A percentile compares a stretch with the other conserved stretches of the same genome.
These are phyloP conservation scores for Yamadazyma taylorii DNA, from an alignment of 1,139 yeast species.

Conservation along the genomic window DNA sequence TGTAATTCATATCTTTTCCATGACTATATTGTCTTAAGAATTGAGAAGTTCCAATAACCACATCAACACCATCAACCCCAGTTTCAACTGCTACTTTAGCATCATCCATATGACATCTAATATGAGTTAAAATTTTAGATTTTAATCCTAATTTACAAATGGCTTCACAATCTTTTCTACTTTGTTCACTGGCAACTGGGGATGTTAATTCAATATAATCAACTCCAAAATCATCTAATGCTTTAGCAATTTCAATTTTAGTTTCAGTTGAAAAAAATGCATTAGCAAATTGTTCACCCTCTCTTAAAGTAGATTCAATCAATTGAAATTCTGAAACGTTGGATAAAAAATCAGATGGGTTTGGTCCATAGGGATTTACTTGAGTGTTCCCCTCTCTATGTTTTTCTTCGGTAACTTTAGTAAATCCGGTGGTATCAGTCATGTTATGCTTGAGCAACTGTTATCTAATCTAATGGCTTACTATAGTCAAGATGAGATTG, in stretches of 20 bases:
- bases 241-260: slow-evolving; percentile 57
- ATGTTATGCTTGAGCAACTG: slow-evolving; percentile 4
- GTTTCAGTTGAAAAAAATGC: slow-evolving; percentile 56
- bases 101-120: slow-evolving; percentile 62
- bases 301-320: slow-evolving; percentile 57
- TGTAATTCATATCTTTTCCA: slow-evolving; percentile 57
- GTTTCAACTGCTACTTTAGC: slow-evolving; percentile 59
- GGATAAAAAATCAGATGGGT: slow-evolving; percentile 57
- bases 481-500: neutral
- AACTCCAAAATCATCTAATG: slow-evolving; percentile 59
- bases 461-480: neutral
- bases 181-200: slow-evolving; percentile 59
- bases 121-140: slow-evolving; percentile 57
- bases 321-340: slow-evolving; percentile 53
- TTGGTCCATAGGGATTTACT: slow-evolving; percentile 56
- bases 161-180: slow-evolving; percentile 56
- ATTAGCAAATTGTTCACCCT: slow-evolving; percentile 63
- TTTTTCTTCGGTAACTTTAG: slow-evolving; percentile 17
- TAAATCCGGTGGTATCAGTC: slow-evolving; percentile 17
- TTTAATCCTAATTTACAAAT: slow-evolving; percentile 55
- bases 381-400: slow-evolving; percentile 8
- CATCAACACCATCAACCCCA: slow-evolving; percentile 62
- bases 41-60: slow-evolving; percentile 58
- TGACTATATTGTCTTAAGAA: slow-evolving; percentile 53
- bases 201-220: slow-evolving; percentile 60